Base-by-base conservation (phyloP, 148 eudicot species). In the Arbutus unedo region DNA sequence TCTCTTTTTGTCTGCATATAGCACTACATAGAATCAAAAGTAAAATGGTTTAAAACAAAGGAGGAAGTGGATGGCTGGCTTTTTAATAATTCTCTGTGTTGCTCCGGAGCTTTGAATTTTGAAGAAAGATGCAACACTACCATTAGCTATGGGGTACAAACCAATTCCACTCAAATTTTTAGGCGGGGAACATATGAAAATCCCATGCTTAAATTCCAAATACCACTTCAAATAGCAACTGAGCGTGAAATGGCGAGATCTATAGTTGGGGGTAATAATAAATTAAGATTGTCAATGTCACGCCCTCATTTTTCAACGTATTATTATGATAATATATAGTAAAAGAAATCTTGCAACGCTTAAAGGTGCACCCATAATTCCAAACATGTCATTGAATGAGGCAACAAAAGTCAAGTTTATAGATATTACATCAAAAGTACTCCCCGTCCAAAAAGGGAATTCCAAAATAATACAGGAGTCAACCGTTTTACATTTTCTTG, bases 191-290 rank as follows among this genome's bases (percentile, higher is more conserved):
- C 83, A 13, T 88, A 51, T 81, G 97, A 94, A 88, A 97, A 96
- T 81, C 95, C 97, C 75, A 93, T 95, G 6, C 88, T 96, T 81
- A 93, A 93, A 77, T 91, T 92, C 85, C 99, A 92, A 91, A 87
- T 96, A 71, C 99, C 99, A 25, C 92, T 96, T 80, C 99, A 96
- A 81, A 78, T 96, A 85, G 94, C 97, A 6, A 97, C 95, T 13
- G 99, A 96, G 80, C 98, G 99, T 77, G 98, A 96, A 87, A 93
- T 96, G 64, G 97, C 93, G 15, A 91, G 98, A 74, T 81, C 80
- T 79, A 83, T 96, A 25, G 77, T 94, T 60, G 92, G 91, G 89
- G 98, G 99, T 94, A 88, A 43, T 31, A 55, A 16, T 74, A n/a
- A n/a, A n/a, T n/a, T n/a, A n/a, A n/a, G n/a, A n/a, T n/a, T n/a